A percentile compares a stretch with the other conserved stretches of the same genome.
These are phyloP conservation scores for Schizonepeta tenuifolia DNA, from an alignment of 257 asterid genomes.

Conservation along the genomic window DNA sequence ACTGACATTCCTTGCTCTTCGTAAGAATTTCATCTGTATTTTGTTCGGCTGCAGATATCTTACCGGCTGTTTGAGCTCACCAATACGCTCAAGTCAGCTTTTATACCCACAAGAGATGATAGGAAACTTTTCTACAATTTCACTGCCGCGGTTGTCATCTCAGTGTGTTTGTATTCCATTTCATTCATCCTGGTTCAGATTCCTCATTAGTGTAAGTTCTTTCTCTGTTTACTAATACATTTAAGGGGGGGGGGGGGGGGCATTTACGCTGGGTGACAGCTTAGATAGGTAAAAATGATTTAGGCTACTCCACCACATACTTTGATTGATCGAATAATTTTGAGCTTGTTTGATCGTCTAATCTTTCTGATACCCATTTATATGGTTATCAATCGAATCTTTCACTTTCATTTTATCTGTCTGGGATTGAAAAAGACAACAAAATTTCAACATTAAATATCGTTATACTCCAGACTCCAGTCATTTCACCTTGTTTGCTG, in stretches of 20 bases:
- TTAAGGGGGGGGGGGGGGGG: not conserved
- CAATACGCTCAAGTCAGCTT: constrained; percentile 76
- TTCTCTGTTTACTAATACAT: constrained; percentile 7
- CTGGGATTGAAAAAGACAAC: not conserved
- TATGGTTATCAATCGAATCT: not conserved
- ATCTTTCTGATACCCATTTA: not conserved
- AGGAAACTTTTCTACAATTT: constrained; percentile 66
- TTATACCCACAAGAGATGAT: constrained; percentile 79
- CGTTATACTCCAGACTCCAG: not conserved
- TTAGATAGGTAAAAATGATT: not conserved
- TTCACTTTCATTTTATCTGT: not conserved
- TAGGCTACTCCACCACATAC: not conserved
- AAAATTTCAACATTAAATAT: too few species aligned
- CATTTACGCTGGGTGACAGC: not conserved
- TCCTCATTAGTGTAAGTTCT: constrained; percentile 62
- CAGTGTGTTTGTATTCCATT: constrained; percentile 58
- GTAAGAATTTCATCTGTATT: constrained; percentile 5
- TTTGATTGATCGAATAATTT: not conserved
- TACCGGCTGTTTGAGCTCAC: constrained; percentile 88
- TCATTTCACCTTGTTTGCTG: not conserved
- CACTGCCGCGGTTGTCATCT: constrained; percentile 61
- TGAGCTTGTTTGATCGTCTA: not conserved
- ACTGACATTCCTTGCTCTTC: constrained; percentile 2
- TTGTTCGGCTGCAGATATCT: constrained; percentile 65
- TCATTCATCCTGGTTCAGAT: constrained; percentile 78